Evolutionary conservation across 768 basidiomycete species (phyloP).

Genomic region (Phylloporus sp.): DNA sequence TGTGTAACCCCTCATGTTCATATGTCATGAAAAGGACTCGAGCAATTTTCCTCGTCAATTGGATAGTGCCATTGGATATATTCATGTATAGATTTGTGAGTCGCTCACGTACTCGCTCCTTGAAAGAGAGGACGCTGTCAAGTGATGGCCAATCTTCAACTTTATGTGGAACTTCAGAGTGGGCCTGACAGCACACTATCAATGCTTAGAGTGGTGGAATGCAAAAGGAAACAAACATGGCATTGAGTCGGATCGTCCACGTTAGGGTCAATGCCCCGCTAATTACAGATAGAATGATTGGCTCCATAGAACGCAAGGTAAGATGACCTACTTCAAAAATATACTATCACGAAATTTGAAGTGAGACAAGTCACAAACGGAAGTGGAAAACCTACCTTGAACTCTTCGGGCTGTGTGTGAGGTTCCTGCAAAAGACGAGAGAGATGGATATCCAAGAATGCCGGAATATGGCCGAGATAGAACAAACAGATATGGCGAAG

Average conservation of each 20-base stretch:
- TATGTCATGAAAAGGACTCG: conserved; percentile 87
- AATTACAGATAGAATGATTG: conserved; percentile 17
- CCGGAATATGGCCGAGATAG: conserved; percentile 91
- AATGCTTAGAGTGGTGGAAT: background rate
- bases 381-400: conserved; percentile 47
- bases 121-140: conserved; percentile 68
- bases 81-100: conserved; percentile 71
- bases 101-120: conserved; percentile 71
- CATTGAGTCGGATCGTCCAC: conserved; percentile 86
- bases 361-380: conserved; percentile 4
- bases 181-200: conserved; percentile 49
- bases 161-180: conserved; percentile 79
- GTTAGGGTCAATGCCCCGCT: conserved; percentile 95
- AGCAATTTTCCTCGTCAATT: conserved; percentile 60
- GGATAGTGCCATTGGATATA: conserved; percentile 47
- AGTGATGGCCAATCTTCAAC: conserved; percentile 88
- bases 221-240: conserved; percentile 53
- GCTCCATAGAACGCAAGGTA: background rate
- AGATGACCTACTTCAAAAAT: conserved; percentile 63
- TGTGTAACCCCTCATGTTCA: conserved; percentile 88
- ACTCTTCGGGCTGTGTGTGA: conserved; percentile 79
- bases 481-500: conserved; percentile 96
- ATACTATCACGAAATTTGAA: conserved; percentile 37
- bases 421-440: conserved; percentile 70
- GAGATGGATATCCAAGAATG: conserved; percentile 89